A percentile compares a stretch with the other conserved stretches of the same genome.
These are phyloP conservation scores for Phallus indusiatus DNA, from an alignment of 768 basidiomycete species.

Conservation along the genomic window DNA sequence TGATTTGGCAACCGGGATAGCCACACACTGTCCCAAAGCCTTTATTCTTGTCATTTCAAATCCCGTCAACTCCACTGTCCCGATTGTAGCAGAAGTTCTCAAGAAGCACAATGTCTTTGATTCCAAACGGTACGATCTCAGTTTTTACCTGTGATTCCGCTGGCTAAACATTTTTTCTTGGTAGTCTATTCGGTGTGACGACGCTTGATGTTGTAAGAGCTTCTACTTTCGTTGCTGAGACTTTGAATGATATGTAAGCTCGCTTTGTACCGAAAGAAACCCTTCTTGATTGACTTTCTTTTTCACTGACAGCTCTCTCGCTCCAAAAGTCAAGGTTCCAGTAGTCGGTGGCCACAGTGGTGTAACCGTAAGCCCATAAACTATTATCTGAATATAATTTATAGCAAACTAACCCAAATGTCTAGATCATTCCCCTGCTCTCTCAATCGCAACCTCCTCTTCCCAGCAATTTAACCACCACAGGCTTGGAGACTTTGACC, in stretches of 20 bases:
- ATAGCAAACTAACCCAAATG: neutral
- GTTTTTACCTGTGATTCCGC: neutral
- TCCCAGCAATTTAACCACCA: conserved; percentile 42
- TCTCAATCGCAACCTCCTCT: conserved; percentile 81
- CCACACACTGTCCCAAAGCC: conserved; percentile 76
- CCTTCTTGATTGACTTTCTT: neutral
- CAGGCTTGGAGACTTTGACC: conserved; percentile 49
- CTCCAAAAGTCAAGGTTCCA: conserved; percentile 63
- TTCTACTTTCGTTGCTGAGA: conserved; percentile 89
- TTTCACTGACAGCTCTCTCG: conserved; percentile 28
- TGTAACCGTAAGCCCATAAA: conserved; percentile 50
- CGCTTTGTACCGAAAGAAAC: neutral
- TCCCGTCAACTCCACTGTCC: conserved; percentile 99
- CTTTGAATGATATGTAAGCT: conserved; percentile 42
- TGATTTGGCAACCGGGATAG: conserved; percentile 86
- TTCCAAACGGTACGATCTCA: conserved; percentile 63
- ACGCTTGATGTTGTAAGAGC: conserved; percentile 96
- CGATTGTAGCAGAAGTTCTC: conserved; percentile 90
- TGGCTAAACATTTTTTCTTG: neutral
- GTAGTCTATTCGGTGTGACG: conserved; percentile 92
- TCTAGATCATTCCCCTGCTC: conserved; percentile 83
- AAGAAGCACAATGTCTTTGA: conserved; percentile 90
- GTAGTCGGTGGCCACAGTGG: conserved; percentile 96
- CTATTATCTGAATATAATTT: neutral
- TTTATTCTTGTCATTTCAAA: conserved; percentile 96